Conservation (phyloP, 495 filamentous ascomycete species). For the Geopyxis carbonaria region DNA sequence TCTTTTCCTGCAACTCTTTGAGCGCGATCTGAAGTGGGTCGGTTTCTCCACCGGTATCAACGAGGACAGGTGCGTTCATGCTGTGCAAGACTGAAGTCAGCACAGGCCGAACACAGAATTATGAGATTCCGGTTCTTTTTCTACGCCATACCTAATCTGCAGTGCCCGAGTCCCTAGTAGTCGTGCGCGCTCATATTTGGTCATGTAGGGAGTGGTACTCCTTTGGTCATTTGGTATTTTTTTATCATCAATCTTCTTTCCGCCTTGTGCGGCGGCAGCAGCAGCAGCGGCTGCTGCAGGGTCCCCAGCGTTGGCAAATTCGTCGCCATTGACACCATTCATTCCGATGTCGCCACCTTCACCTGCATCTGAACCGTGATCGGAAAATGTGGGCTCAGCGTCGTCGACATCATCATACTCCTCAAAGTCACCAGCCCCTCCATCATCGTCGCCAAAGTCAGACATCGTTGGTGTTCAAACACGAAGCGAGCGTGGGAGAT, state of each 20-base stretch:
- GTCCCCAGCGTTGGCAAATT: conserved; percentile 57
- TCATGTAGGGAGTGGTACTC: conserved; percentile 95
- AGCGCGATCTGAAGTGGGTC: conserved; percentile 94
- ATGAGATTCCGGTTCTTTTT: not conserved
- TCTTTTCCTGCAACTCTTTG: conserved; percentile 94
- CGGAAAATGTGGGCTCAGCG: conserved; percentile 39
- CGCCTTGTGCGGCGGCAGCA: conserved; percentile 30
- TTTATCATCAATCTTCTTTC: conserved; percentile 58
- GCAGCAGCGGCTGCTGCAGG: conserved; percentile 46
- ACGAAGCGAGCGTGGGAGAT: not conserved
- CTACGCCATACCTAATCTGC: conserved; percentile 70
- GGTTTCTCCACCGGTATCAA: conserved; percentile 92
- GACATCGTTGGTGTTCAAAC: conserved; percentile 9
- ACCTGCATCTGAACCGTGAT: conserved; percentile 39
- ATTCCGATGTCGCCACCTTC: conserved; percentile 26
- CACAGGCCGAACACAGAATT: too few relatives aligned
- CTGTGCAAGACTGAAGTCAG: too few relatives aligned
- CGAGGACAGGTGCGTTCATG: conserved; percentile 94
- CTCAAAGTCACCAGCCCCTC: conserved; percentile 16
- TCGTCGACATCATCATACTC: conserved; percentile 46
- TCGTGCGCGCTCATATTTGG: conserved; percentile 91
- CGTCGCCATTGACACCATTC: conserved; percentile 34
- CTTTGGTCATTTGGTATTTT: conserved; percentile 78
- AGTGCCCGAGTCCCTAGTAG: conserved; percentile 82
- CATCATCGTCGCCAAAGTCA: conserved; percentile 17